Evolutionary conservation across 2,329 filamentous ascomycete species (phyloP), one percentile per base, ranked within the genome.

Genomic region (Diplodia intermedia): DNA sequence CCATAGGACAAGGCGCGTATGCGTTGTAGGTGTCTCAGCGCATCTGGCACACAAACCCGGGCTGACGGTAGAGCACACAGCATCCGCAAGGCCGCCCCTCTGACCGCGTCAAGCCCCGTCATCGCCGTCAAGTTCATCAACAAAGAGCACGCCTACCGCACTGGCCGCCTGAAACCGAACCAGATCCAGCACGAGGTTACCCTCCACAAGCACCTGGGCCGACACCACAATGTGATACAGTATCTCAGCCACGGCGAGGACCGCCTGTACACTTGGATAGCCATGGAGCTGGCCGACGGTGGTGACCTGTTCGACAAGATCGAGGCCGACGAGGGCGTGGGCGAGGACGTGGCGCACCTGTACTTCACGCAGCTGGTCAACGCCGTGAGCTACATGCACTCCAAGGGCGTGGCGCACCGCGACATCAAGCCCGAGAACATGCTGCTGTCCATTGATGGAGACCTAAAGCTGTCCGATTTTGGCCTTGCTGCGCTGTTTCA

Each of bases 251-350:
- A 90, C 1, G 94, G 93, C 66, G 92, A 97, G 78, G 94, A 99
- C 77, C 75, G 85, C 0, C 82, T 90, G 20, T 99, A 95, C 94
- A 88, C 91, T 73, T 99, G 95, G 95, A 97, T 99, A 73, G 94
- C 94, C 49, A 97, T 99, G 93, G 95, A 99, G 80, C 90, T 92
- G 72, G 95, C 95, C 55, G 92, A 96, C 74, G 95, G 95, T 52
- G 95, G 95, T 12, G 95, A 99, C 77, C 85, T 99, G 8, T 99
- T 99, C 79, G 95, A 99, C 88, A 99, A 99, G 84, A 98, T 99
- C 73, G 96, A 99, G 81, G 94, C 95, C 20, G 95, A 99, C 79
- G 92, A 94, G 54, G 95, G 95, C 57, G 93, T 98, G n/a, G 88
- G 90, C 7, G 89, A 97, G 78, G 92, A 98, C 77, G 93, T 99